Evolutionary conservation across 176 grass and related monocot species (phyloP).

Genomic region (Olyra latifolia): DNA sequence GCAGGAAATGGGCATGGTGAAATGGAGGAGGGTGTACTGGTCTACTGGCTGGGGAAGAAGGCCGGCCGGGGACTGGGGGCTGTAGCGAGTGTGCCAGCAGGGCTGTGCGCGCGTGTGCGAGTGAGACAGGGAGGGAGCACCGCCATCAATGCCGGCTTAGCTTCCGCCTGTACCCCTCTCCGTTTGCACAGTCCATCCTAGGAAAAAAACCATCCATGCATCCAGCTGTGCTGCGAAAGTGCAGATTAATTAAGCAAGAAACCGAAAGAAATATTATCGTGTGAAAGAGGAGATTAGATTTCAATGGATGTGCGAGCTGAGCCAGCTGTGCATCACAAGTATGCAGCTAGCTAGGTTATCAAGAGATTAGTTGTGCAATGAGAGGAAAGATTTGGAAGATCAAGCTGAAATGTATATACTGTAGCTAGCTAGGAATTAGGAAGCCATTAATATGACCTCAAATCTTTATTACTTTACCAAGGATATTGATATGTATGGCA

Average conservation of each 20-base stretch:
- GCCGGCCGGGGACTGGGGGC: neutral
- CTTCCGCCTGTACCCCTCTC: constrained; percentile 31
- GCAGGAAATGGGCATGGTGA: constrained; percentile 22
- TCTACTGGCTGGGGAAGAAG: constrained; percentile 17
- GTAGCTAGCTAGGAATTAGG: neutral
- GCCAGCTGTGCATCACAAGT: neutral
- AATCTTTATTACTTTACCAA: constrained; percentile 35
- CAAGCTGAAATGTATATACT: neutral
- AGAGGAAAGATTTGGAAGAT: neutral
- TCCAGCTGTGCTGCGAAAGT: neutral
- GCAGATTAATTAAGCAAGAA: constrained; percentile 33
- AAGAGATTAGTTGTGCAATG: neutral
- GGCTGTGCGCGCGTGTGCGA: constrained; percentile 36
- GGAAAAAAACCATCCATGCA: neutral
- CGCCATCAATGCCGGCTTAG: constrained; percentile 37
- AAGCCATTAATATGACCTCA: constrained; percentile 22
- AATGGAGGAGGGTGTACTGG: neutral
- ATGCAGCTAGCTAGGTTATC: neutral
- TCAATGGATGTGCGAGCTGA: neutral
- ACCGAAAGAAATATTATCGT: neutral
- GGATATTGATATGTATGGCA: constrained; percentile 18
- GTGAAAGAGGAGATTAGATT: neutral
- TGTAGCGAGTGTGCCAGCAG: constrained; percentile 26
- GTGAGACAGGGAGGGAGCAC: constrained; percentile 19
- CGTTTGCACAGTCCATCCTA: constrained; percentile 29